Evolutionary conservation across 2,329 filamentous ascomycete genomes (phyloP).

Genomic region (Exophiala alcalophila): DNA sequence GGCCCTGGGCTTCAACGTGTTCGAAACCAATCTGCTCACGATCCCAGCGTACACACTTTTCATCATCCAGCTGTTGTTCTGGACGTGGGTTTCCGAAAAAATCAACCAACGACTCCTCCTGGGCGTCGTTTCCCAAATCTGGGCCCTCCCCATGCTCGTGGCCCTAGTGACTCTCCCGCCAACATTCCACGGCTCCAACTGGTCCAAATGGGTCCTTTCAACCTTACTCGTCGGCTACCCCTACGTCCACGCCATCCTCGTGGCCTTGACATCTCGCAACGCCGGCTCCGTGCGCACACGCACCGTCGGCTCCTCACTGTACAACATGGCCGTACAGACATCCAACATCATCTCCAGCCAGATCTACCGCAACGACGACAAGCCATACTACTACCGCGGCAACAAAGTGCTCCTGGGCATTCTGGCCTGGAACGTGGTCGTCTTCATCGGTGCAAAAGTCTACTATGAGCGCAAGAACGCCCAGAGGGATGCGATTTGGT

Average conservation of each 20-base stretch:
- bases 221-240: slow-evolving; percentile 54
- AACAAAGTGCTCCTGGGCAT: slow-evolving; percentile 52
- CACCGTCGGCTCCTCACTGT: slow-evolving; percentile 57
- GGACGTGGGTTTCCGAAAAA: slow-evolving; percentile 53
- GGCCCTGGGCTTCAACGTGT: slow-evolving; percentile 57
- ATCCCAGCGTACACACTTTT: slow-evolving; percentile 58
- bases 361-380: slow-evolving; percentile 57
- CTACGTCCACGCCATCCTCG: slow-evolving; percentile 59
- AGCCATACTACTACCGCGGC: slow-evolving; percentile 51
- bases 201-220: slow-evolving; percentile 53
- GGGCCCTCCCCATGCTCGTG: slow-evolving; percentile 59
- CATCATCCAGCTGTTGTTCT: slow-evolving; percentile 55
- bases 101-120: slow-evolving; percentile 49
- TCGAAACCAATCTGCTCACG: slow-evolving; percentile 62
- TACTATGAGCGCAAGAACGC: slow-evolving; percentile 44
- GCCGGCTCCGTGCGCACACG: slow-evolving; percentile 60
- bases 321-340: slow-evolving; percentile 47
- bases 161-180: slow-evolving; percentile 54
- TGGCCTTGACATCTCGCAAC: slow-evolving; percentile 61
- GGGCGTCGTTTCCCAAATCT: slow-evolving; percentile 53
- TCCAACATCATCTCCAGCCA: slow-evolving; percentile 43
- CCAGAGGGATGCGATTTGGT: slow-evolving; percentile 36
- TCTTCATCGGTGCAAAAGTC: slow-evolving; percentile 47
- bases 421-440: slow-evolving; percentile 47
- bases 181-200: slow-evolving; percentile 46